Conservation (phyloP, 2,329 filamentous ascomycete species). For the Penicillium olsonii region DNA sequence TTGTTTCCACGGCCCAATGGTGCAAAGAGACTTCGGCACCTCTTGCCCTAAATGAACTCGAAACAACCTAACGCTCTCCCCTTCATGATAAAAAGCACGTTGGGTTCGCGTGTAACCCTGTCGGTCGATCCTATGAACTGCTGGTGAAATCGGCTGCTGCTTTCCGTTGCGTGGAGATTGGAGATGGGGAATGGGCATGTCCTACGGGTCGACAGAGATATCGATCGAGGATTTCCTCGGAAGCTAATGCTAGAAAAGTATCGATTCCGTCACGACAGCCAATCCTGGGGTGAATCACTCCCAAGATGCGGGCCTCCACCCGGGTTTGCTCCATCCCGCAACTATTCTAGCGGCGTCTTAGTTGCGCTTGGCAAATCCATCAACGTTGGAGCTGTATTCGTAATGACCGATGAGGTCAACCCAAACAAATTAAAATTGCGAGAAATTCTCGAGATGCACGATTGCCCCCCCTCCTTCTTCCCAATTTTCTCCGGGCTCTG, state of each 20-base stretch:
- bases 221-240: conserved; percentile 1
- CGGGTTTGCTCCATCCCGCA: conserved; percentile 17
- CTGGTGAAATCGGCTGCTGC: conserved; percentile 2
- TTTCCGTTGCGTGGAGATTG: conserved; percentile 7
- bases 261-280: conserved; percentile 1
- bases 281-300: conserved; percentile 8
- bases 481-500: conserved; percentile 10
- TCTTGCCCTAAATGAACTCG: conserved; percentile 39
- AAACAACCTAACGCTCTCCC: conserved; percentile 42
- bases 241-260: conserved; percentile 4
- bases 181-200: background rate
- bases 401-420: background rate
- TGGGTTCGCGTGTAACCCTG: conserved; percentile 22
- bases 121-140: conserved; percentile 16
- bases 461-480: background rate
- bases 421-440: background rate
- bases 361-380: conserved; percentile 13
- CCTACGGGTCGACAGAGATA: background rate
- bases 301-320: conserved; percentile 22
- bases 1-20: conserved; percentile 24
- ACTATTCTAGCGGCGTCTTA: conserved; percentile 13
- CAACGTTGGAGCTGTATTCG: background rate
- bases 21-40: conserved; percentile 8
- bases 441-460: background rate
- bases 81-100: conserved; percentile 1